These are phyloP conservation scores for Chlamydomonas eustigma DNA, from an alignment of 139 green algal species.

Conservation along the genomic window DNA sequence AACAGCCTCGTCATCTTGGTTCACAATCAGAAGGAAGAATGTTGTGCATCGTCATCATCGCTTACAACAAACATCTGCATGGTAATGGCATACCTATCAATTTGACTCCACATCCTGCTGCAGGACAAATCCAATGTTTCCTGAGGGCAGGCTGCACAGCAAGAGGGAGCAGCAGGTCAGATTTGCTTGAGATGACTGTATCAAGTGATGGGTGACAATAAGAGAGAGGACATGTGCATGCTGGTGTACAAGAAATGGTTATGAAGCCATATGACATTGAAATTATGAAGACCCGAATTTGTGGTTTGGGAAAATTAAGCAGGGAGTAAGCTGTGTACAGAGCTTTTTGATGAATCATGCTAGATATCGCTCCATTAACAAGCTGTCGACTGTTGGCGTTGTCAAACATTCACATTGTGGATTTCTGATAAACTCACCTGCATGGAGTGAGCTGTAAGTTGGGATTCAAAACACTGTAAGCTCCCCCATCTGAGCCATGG, in stretches of 20 bases:
- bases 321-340: not conserved
- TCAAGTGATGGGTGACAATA: not conserved
- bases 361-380: not conserved
- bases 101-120: conserved; percentile 13
- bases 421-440: not conserved
- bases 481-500: conserved; percentile 29
- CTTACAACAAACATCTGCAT: too few relatives aligned
- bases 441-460: conserved; percentile 24
- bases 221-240: not conserved
- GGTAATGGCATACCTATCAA: too few relatives aligned
- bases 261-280: not conserved
- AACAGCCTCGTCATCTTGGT: not conserved
- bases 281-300: not conserved
- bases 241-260: not conserved
- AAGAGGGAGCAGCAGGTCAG: not conserved
- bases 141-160: conserved; percentile 19
- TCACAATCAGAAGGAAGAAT: not conserved
- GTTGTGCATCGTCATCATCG: not conserved
- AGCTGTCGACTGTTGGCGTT: not conserved
- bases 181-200: not conserved
- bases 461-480: conserved; percentile 19
- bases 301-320: not conserved
- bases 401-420: not conserved
- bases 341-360: not conserved
- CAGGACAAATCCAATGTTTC: conserved; percentile 36